Evolutionary conservation across 768 basidiomycete genomes (phyloP), one percentile per base, ranked within the genome.

Genomic region (Brasilioporus rufonigricans): DNA sequence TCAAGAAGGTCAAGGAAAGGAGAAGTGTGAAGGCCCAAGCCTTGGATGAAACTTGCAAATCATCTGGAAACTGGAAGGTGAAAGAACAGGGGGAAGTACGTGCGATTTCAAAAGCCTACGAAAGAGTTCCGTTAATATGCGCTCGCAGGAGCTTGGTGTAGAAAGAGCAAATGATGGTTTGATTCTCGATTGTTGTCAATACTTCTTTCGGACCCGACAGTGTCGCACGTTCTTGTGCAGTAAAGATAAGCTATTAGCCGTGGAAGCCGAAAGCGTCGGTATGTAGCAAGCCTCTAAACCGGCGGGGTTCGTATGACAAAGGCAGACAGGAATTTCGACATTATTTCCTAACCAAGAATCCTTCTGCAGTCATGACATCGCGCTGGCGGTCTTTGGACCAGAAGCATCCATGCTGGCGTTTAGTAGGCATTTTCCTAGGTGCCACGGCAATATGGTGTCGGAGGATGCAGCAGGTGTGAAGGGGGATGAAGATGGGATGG

Each of bases 181-280:
- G 36, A 90, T 93, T 61, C 70, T 87, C 49, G 91, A 92, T 65
- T 93, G 90, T 61, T 87, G 85, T 62, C 72, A 77, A 60, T 87
- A 84, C 67, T 89, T 86, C 58, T 50, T 56, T 44, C 67, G 62
- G 50, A 69, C 60, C 36, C 74, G 71, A 24, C 70, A 63, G 43
- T 72, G 74, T n/a, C 74, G 69, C 56, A 85, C 85, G n/a, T 72
- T 79, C 49, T 60, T 91, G 41, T 84, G 85, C 65, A 89, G 82
- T 52, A 81, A 76, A 44, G 91, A 93, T 69, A 84, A 80, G 44
- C 86, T 87, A 59, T 70, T 92, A 29, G 80, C 78, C 52, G 72
- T 83, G 47, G 76, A 83, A 58, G 74, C 75, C 32, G 76, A 80
- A 61, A 75, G 73, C 24, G 67, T 74, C 44, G 74, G 83, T 80